These are phyloP conservation scores for Mycena metata DNA, from an alignment of 768 basidiomycete genomes.

Conservation along the genomic window DNA sequence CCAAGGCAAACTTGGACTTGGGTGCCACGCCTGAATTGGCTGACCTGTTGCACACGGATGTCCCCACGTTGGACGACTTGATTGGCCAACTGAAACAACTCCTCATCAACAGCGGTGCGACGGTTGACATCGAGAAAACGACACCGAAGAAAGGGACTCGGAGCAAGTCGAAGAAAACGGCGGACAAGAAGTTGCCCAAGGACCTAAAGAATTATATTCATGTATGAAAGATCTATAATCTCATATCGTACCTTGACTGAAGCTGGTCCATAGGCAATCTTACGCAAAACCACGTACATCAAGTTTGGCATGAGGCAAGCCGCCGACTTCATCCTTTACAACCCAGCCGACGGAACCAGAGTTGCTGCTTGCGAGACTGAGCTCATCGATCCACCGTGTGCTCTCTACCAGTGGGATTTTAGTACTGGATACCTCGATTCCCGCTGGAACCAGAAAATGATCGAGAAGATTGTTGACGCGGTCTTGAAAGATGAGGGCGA, in stretches of 20 bases:
- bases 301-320: slow-evolving; percentile 26
- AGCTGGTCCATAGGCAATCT: slow-evolving; percentile 17
- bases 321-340: slow-evolving; percentile 27
- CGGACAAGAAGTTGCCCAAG: not conserved
- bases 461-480: slow-evolving; percentile 19
- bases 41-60: slow-evolving; percentile 28
- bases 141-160: slow-evolving; percentile 10
- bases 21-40: slow-evolving; percentile 12
- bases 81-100: slow-evolving; percentile 20
- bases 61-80: slow-evolving; percentile 14
- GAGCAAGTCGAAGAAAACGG: too few relatives aligned
- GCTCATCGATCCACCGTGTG: slow-evolving; percentile 4
- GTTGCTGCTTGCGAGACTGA: slow-evolving; percentile 23
- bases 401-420: slow-evolving; percentile 31
- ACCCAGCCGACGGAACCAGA: slow-evolving; percentile 12
- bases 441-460: slow-evolving; percentile 31
- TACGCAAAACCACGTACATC: slow-evolving; percentile 21
- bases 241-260: slow-evolving; percentile 14
- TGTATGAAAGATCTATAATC: slow-evolving; percentile 3
- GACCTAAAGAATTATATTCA: slow-evolving; percentile 12
- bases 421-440: slow-evolving; percentile 27
- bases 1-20: slow-evolving; percentile 2
- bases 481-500: slow-evolving; percentile 21
- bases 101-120: slow-evolving; percentile 20
- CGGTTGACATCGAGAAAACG: slow-evolving; percentile 20